Conservation (phyloP, 2,329 filamentous ascomycete species). For the Aspergillus ustus region DNA sequence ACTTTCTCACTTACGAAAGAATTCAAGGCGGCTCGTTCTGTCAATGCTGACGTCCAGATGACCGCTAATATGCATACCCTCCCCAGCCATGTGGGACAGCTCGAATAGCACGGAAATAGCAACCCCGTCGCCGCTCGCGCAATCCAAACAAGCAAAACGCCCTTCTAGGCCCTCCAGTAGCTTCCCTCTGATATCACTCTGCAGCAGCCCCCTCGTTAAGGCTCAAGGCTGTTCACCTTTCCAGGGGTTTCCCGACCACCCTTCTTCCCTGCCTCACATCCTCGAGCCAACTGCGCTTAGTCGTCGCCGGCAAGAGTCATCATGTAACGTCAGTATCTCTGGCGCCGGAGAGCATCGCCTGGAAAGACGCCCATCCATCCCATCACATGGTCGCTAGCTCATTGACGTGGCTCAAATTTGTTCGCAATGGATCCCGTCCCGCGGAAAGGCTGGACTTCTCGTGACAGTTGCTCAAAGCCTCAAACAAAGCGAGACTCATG, state of each 20-base stretch:
- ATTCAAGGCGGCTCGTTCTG: not conserved
- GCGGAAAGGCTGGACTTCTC: constrained; percentile 18
- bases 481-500: constrained; percentile 3
- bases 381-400: constrained; percentile 22
- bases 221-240: not conserved
- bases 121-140: constrained; percentile 5
- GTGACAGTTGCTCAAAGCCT: constrained; percentile 18
- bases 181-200: constrained; percentile 13
- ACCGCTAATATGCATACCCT: constrained; percentile 15
- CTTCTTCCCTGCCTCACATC: constrained; percentile 4
- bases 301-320: not conserved
- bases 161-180: constrained; percentile 16
- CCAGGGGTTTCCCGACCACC: not conserved
- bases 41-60: constrained; percentile 18
- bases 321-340: constrained; percentile 13
- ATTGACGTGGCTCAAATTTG: constrained; percentile 28
- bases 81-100: constrained; percentile 18
- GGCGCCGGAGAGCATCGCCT: not conserved
- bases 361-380: not conserved
- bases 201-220: constrained; percentile 4
- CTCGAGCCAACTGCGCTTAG: not conserved
- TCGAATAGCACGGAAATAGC: constrained; percentile 15
- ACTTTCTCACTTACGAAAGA: not conserved
- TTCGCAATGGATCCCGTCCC: constrained; percentile 21
- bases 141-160: constrained; percentile 5